phyloP scores from a whole-genome alignment of 257 asterid species.

The Euphrasia confusa region DNA sequence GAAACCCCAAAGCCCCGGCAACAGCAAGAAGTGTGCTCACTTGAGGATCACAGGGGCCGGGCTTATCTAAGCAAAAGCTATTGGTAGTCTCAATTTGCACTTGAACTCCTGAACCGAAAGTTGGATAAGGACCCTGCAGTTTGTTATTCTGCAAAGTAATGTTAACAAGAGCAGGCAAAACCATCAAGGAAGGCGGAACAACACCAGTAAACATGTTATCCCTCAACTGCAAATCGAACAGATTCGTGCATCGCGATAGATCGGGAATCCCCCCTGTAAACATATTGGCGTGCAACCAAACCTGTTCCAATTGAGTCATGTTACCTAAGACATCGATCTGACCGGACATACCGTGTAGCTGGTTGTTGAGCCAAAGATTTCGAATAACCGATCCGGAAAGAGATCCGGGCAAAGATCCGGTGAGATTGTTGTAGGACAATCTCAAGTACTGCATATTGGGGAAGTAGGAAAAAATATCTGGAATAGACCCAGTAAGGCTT shows the following conservation, averaged over 20 bases:
- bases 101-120: constrained; percentile 32
- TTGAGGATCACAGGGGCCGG: constrained; percentile 85
- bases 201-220: constrained; percentile 73
- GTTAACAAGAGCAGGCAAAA: constrained; percentile 44
- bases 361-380: constrained; percentile 78
- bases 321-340: constrained; percentile 48
- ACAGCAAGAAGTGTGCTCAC: constrained; percentile 69
- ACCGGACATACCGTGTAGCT: constrained; percentile 56
- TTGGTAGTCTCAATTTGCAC: constrained; percentile 38
- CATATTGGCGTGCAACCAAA: constrained; percentile 69
- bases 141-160: constrained; percentile 65
- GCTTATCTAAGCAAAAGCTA: constrained; percentile 52
- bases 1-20: constrained; percentile 72
- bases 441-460: constrained; percentile 57
- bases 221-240: constrained; percentile 79
- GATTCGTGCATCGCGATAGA: constrained; percentile 52
- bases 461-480: constrained; percentile 58
- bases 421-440: constrained; percentile 64
- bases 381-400: constrained; percentile 62
- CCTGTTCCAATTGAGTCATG: constrained; percentile 68
- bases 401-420: constrained; percentile 63
- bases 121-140: constrained; percentile 73
- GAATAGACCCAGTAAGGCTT: constrained; percentile 49
- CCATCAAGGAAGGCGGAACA: constrained; percentile 51
- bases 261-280: constrained; percentile 84